Evolutionary conservation across 2,329 filamentous ascomycete species (phyloP), one percentile per base, ranked within the genome.

Genomic region (Pseudogymnoascus sp.): DNA sequence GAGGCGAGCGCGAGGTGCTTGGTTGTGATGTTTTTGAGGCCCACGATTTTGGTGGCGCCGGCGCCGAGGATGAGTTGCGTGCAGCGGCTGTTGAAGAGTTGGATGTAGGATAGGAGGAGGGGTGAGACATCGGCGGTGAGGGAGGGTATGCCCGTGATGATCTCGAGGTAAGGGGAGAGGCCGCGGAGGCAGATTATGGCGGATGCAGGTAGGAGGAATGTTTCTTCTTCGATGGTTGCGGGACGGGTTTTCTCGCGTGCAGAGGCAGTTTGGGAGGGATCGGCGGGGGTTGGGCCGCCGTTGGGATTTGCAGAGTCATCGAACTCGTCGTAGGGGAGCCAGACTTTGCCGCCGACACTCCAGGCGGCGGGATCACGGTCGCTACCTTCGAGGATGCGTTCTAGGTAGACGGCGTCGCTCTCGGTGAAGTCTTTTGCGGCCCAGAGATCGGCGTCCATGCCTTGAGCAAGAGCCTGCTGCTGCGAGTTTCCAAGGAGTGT

Each of bases 31-130:
- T 97, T 97, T 72, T 91, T 96, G 18, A 99, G 78, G 0, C 93
- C 93, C 1, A 92, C 94, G 22, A 89, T 91, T 36, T 85, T 82
- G 4, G 90, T 97, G 3, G 94, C 94, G 4, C 94, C 94, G 1
- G 94, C 94, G 1, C 94, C 94, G 6, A 99, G 85, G 65, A 99
- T 97, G 62, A 99, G 82, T 72, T 99, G 94, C n/a, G 89, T 95
- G 62, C 92, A 92, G 18, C 94, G 88, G 2, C 91, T 97, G 73
- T 99, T 97, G 80, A 97, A 99, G 3, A 96, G 81, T 66, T 94
- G 90, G 12, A 97, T 80, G 70, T 95, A 96, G 20, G 94, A 87
- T 41, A 97, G 79, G 9, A 99, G 82, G 0, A 86, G 87, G 2
- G 83, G 78, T 0, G 90, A 89, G 60, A 97, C 87, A 62, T 97